These are phyloP conservation scores for Pseudogymnoascus sp. DNA, from an alignment of 2,329 filamentous ascomycete species.

Conservation along the genomic window DNA sequence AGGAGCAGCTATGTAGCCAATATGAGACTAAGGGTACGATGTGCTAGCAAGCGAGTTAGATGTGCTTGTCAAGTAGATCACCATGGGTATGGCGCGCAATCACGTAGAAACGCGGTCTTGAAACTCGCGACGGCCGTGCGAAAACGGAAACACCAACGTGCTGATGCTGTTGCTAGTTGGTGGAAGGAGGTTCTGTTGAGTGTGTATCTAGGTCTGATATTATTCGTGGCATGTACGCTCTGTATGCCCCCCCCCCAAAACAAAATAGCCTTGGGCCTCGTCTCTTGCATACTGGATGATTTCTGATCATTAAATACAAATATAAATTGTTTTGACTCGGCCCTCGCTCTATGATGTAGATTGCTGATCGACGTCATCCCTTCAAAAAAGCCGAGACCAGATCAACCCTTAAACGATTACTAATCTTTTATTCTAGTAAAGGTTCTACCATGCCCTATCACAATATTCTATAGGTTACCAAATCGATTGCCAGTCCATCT, in stretches of 20 bases:
- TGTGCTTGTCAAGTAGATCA: neutral
- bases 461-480: neutral
- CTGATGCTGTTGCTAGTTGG: too few relatives aligned
- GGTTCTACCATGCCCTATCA: neutral
- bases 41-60: neutral
- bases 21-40: neutral
- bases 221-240: neutral
- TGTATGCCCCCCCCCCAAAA: neutral
- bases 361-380: neutral
- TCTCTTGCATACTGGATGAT: neutral
- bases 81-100: neutral
- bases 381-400: neutral
- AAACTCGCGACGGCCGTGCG: too few relatives aligned
- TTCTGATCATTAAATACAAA: neutral
- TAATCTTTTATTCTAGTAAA: neutral
- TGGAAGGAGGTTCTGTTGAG: neutral
- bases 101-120: neutral
- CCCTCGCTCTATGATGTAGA: neutral
- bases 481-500: neutral
- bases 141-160: too few relatives aligned
- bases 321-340: neutral
- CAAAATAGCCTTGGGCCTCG: neutral
- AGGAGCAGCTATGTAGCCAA: neutral
- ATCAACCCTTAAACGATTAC: neutral
- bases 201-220: neutral